Base-by-base conservation (phyloP, 139 green algal species). In the Micromonas commoda region DNA sequence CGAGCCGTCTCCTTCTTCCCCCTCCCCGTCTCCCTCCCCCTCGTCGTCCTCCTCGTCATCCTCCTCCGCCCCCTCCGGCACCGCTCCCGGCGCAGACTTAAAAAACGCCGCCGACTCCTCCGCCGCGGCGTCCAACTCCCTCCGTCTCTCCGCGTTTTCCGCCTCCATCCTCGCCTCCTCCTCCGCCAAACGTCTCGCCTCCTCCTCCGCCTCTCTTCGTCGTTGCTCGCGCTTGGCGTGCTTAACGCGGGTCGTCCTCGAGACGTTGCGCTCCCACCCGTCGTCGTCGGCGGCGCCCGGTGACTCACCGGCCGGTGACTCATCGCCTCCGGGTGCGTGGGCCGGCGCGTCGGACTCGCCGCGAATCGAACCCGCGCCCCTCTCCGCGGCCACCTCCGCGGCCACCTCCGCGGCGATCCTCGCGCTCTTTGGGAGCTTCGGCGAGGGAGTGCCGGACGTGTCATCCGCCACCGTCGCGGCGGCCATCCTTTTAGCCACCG, bases 241-340 rank as follows among this genome's bases (percentile, higher is more conserved):
- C 29, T 37, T 23, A 5, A 75, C 35, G 21, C 68, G 68, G 37
- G 68, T 75, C 37, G 68, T 75, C 26, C 68, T 23, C 3, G 21
- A 64, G 5, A 75, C 38, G 23, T 38, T 39, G 1, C 5, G 37
- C 29, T 75, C 68, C 68, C 68, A 75, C 35, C 24, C 68, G 37
- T 75, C 68, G 37, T 61, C 77, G 63, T 53, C 73, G 1, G 45
- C 52, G 73, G 21, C 71, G 71, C 28, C 37, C 1, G 2, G 38
- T n/a, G 1, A 24, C n/a, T 52, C 38, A 23, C 35, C 9, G 35
- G 19, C 2, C n/a, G n/a, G n/a, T 52, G 52, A 26, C 73, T 37
- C 53, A 23, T 53, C 29, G 26, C 35, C 71, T 5, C 26, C 71
- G 57, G 28, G 31, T 19, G 33, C 53, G 23, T 52, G 53, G 19